Evolutionary conservation across 495 filamentous ascomycete genomes (phyloP), one percentile per base, ranked within the genome.

Genomic region (Hypoxylon lenormandii): DNA sequence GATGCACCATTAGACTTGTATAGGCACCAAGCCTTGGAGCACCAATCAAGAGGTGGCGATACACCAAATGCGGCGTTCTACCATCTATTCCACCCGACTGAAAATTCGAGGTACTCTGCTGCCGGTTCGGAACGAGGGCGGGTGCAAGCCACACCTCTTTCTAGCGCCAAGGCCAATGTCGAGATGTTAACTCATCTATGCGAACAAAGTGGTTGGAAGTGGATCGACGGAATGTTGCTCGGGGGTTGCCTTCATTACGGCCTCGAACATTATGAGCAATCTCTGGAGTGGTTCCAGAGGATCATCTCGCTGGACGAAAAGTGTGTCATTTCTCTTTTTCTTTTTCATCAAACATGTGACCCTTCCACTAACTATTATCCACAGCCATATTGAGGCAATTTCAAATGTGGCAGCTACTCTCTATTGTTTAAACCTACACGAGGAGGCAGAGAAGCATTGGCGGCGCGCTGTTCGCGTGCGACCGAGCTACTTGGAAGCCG

Each of bases 241-340:
- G 94, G 90, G 33, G 95, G 95, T 4, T 98, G 95, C 74, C 82
- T 98, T 51, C 91, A 96, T 38, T 98, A 97, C 82, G 96, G 92
- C 8, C 80, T 98, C 10, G 92, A 92, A 55, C 90, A 93, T 73
- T 94, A 96, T 74, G 86, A 91, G 58, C 89, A 91, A 73, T 92
- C 96, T 7, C 80, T 94, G 73, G 86, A 91, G 50, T 97, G 93
- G 94, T 98, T 97, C 79, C 87, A 84, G 11, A 89, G 90, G 68
- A 94, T 98, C 53, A 82, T 97, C 26, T 86, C 83, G n/a, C 80
- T 93, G 18, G 92, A 98, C 77, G 77, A 88, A 66, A 88, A 87
- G 91, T 96, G 78, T 80, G 89, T 82, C 51, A 45, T 13, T 16
- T 4, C 33, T 10, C 60, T 60, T n/a, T 70, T 43, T 5, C 16